Base-by-base conservation (phyloP, 306 rosid species). In the Acacia crassicarpa region DNA sequence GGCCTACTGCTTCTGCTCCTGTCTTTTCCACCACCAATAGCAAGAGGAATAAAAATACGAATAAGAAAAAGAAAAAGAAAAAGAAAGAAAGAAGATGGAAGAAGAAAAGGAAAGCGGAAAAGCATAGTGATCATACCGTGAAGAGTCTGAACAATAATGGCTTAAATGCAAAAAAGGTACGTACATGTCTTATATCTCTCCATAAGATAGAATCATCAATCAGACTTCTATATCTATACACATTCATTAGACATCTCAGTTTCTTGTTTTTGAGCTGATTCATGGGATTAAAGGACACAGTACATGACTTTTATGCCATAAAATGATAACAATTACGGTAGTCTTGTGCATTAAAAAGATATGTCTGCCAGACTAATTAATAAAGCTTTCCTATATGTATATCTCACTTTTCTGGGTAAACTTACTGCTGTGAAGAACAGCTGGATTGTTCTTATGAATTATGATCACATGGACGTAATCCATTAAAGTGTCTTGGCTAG, bases 81-180 rank as follows among this genome's bases (percentile, higher is more conserved):
- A 84, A 71, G 20, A 76, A 46, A 45, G 54, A 69, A 88, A 85
- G 82, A 88, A 81, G 74, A n/a, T 38, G 79, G 14, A 86, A 84
- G 85, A 73, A 84, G 84, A 88, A 87, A 70, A 80, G 67, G 75
- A 81, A 71, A 81, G 63, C 81, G 67, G 91, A 79, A 51, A 84
- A 78, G 67, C 53, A 56, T 66, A 23, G 48, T 22, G 81, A 72
- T 58, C 68, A 35, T 61, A 25, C 65, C 19, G 46, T 67, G 56
- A 54, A 59, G 63, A 54, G 59, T 35, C 46, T 59, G 38, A 75
- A 72, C 80, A 83, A 80, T 25, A 65, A 83, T n/a, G 87, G 67
- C 76, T 49, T 67, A 23, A 77, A 74, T 66, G 78, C 79, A 33
- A 91, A 80, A 38, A 91, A 93, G 98, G 98, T 95, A 88, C 53